Conservation (phyloP, 768 basidiomycete species). For the Phaeotremella fagi region DNA sequence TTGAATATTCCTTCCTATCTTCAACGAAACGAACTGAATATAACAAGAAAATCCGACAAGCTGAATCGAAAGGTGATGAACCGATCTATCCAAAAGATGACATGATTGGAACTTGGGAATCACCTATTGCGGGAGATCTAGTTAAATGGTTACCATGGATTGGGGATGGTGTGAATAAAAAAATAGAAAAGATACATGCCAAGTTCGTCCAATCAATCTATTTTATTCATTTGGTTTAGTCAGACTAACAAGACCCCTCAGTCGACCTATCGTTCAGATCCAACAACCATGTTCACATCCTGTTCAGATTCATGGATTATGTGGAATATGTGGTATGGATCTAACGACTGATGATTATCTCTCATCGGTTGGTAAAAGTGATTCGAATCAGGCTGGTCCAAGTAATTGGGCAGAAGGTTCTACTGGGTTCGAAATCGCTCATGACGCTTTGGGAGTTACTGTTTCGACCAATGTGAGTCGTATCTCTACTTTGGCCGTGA, state of each 20-base stretch:
- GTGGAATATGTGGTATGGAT: constrained; percentile 91
- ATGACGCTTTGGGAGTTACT: constrained; percentile 82
- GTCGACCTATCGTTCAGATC: constrained; percentile 54
- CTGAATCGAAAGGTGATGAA: constrained; percentile 50
- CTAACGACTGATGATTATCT: constrained; percentile 57
- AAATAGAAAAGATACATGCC: constrained; percentile 18
- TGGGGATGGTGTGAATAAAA: constrained; percentile 14
- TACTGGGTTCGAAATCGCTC: constrained; percentile 62
- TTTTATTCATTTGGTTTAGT: neutral
- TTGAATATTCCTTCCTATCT: constrained; percentile 68
- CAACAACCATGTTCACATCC: constrained; percentile 95
- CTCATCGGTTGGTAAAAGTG: constrained; percentile 6
- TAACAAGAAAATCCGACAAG: constrained; percentile 16
- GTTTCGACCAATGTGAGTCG: constrained; percentile 61
- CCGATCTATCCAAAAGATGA: too few relatives aligned
- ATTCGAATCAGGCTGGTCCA: constrained; percentile 17
- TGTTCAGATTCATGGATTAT: constrained; percentile 84
- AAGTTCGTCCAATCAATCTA: constrained; percentile 20
- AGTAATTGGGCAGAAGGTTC: constrained; percentile 10
- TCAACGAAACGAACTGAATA: constrained; percentile 50
- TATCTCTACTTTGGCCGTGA: neutral
- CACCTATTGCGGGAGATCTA: constrained; percentile 72
- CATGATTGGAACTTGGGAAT: constrained; percentile 87
- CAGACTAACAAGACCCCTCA: constrained; percentile 2
- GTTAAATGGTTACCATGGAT: constrained; percentile 56